Conservation (phyloP, 2,329 filamentous ascomycete genomes). For the Bipolaris sorokiniana region DNA sequence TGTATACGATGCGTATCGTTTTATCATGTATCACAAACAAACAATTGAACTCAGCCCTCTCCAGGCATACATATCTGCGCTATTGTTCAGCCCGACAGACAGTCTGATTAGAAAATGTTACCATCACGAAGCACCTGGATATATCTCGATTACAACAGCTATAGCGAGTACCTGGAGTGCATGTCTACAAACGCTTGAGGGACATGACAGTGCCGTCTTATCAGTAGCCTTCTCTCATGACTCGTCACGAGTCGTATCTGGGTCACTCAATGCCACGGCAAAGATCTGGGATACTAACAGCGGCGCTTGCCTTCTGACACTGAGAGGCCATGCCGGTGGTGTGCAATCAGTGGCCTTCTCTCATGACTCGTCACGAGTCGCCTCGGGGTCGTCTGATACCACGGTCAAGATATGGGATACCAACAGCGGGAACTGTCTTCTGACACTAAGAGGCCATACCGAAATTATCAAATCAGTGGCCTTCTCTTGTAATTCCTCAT, state of each 20-base stretch:
- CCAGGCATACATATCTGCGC: slow-evolving; percentile 9
- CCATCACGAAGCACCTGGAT: not conserved
- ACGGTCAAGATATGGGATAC: not conserved
- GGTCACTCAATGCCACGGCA: slow-evolving; percentile 1
- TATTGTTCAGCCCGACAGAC: not conserved
- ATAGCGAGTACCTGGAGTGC: not conserved
- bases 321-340: not conserved
- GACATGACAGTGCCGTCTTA: slow-evolving; percentile 11
- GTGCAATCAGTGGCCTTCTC: not conserved
- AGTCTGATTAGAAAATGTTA: not conserved
- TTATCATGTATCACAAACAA: slow-evolving; percentile 27
- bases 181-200: slow-evolving; percentile 27
- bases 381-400: not conserved
- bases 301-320: not conserved
- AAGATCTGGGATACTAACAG: not conserved
- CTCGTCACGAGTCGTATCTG: not conserved
- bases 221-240: slow-evolving; percentile 22
- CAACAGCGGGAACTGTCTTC: not conserved
- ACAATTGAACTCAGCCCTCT: slow-evolving; percentile 14
- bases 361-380: not conserved
- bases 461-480: too few species aligned
- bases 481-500: too few species aligned
- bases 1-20: slow-evolving; percentile 19
- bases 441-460: too few species aligned
- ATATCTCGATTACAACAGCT: not conserved